Evolutionary conservation across 371 early-diverging fungal genomes (phyloP).

Genomic region (Basidiobolus meristosporus): DNA sequence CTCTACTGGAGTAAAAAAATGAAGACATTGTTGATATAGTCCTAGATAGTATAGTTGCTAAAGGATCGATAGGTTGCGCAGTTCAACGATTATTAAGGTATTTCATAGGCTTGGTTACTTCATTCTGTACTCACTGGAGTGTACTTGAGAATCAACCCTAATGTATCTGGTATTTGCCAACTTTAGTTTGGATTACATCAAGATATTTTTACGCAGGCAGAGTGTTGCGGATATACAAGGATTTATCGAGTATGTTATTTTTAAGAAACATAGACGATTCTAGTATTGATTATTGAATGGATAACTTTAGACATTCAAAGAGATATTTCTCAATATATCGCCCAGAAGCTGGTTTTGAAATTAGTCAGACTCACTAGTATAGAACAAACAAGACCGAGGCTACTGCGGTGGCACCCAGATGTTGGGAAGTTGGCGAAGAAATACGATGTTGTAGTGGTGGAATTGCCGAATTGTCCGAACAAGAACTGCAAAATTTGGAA

Average conservation of each 20-base stretch:
- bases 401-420: slow-evolving; percentile 60
- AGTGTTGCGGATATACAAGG: slow-evolving; percentile 4
- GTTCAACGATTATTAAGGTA: background rate
- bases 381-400: slow-evolving; percentile 58
- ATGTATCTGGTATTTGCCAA: too few relatives aligned
- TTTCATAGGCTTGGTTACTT: background rate
- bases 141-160: background rate
- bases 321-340: slow-evolving; percentile 59
- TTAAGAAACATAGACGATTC: slow-evolving; percentile 4
- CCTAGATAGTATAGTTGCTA: background rate
- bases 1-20: background rate
- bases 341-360: slow-evolving; percentile 68
- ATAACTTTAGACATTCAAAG: slow-evolving; percentile 30
- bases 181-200: slow-evolving; percentile 7
- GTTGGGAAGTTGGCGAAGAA: slow-evolving; percentile 53
- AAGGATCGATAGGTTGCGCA: background rate
- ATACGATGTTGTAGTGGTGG: slow-evolving; percentile 60
- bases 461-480: slow-evolving; percentile 42
- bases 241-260: slow-evolving; percentile 7
- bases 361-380: slow-evolving; percentile 54
- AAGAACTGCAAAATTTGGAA: slow-evolving; percentile 47
- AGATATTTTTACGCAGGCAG: slow-evolving; percentile 8
- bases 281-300: background rate
- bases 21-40: background rate
- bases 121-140: background rate